phyloP scores from a whole-genome alignment of 164 flowering plant genomes.

The Taxillus chinensis region DNA sequence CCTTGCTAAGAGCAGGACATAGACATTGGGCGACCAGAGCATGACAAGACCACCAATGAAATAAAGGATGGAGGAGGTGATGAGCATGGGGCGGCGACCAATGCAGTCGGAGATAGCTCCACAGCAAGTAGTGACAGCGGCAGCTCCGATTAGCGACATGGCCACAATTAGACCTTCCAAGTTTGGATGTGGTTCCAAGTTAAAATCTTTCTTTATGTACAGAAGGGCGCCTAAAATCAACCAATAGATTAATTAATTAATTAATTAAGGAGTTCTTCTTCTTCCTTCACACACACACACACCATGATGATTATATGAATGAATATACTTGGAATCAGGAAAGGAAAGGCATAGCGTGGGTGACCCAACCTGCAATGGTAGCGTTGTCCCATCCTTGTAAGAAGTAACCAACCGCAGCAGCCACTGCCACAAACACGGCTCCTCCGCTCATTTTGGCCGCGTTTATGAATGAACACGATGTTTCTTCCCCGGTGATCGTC shows the following conservation, averaged over 20 bases:
- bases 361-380: constrained; percentile 74
- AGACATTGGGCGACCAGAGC: constrained; percentile 62
- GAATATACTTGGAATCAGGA: no score
- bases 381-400: constrained; percentile 99
- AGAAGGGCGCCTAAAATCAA: constrained; percentile 39
- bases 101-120: constrained; percentile 38
- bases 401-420: constrained; percentile 81
- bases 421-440: constrained; percentile 73
- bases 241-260: neutral
- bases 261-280: neutral
- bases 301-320: no score
- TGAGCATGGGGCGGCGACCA: constrained; percentile 53
- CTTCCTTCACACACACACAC: no score
- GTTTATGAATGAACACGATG: no score
- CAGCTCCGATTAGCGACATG: constrained; percentile 53
- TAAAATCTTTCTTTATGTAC: constrained; percentile 46
- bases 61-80: constrained; percentile 33
- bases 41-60: constrained; percentile 36
- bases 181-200: constrained; percentile 35
- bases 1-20: constrained; percentile 41
- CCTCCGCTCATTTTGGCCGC: constrained; percentile 59
- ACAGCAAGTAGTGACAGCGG: constrained; percentile 39
- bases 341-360: neutral
- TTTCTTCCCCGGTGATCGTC: no score
- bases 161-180: constrained; percentile 55